Base-by-base conservation (phyloP, 1,139 yeast genomes). In the Spencermartinsiella ligniputridi region DNA sequence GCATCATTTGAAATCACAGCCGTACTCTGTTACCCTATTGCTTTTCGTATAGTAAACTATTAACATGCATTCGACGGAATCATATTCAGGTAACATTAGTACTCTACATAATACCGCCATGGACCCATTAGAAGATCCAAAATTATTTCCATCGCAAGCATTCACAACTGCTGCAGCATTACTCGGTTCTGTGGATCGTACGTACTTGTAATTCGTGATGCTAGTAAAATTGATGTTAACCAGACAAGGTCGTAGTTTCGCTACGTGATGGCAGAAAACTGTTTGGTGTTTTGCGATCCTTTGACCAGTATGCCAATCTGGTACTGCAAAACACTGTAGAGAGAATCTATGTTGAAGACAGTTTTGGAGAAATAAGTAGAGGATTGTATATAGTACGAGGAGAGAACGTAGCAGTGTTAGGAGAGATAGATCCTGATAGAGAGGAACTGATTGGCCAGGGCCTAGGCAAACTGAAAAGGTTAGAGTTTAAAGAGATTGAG, bases 81-180 rank as follows among this genome's bases (percentile, higher is more conserved):
- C n/a, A n/a, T n/a, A n/a, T n/a, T n/a, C n/a, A n/a, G n/a, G n/a
- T n/a, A n/a, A n/a, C n/a, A n/a, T n/a, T n/a, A n/a, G n/a, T n/a
- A n/a, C n/a, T n/a, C 11, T 11, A 21, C 41, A n/a, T n/a, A n/a
- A n/a, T n/a, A n/a, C n/a, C n/a, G n/a, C n/a, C 30, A 54, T 55
- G 56, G 64, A 61, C 45, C 57, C 58, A n/a, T 43, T 59, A 36
- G 60, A 55, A 41, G 64, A 60, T 48, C 63, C 63, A 16, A 57
- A 55, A 38, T 44, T 62, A 34, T 52, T 66, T 52, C 70, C 70
- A 24, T 57, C 67, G 41, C 95, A 52, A 87, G 89, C 95, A 25
- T 92, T 90, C 69, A 92, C 97, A 43, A 92, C 98, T 1, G 95
- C 97, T 0, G 97, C 97, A 1, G 95, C 96, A 22, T 79, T 92